Base-by-base conservation (phyloP, 441 rosid species). In the Dalechampia spathulata region DNA sequence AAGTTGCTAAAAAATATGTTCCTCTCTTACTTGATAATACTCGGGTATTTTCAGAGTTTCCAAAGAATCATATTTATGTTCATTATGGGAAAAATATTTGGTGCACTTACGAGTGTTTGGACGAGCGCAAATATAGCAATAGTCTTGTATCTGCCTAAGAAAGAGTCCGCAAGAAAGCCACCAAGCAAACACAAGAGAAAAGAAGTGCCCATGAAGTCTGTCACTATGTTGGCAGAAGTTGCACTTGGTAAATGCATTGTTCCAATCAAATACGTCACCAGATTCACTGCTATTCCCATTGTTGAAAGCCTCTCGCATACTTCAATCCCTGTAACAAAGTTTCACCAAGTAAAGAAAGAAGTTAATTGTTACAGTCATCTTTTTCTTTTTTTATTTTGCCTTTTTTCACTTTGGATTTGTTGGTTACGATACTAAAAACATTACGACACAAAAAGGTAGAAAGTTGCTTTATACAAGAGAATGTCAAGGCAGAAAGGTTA, bases 281-380 rank as follows among this genome's bases (percentile, higher is more conserved):
- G 72, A 72, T 91, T 91, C 34, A 91, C 96, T n/a, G 88, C 88
- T 63, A 91, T 91, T 60, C 95, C 95, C 88, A 91, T 85, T 12
- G 98, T 87, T 48, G 96, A 80, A 37, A 91, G 92, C 78, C 98
- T 83, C 79, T 91, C 98, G 43, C 80, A 75, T 68, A 87, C 30
- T 69, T 90, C 96, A 23, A 85, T 83, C 25, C 87, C 97, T 90
- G 78, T 40, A 17, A 49, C 16, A 19, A 41, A 47, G 34, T 21
- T 30, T 30, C 34, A 8, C 34, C 34, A 30, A 30, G 34, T 3
- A 4, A 30, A 30, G 34, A 30, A 30, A 30, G 4, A n/a, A n/a
- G n/a, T n/a, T n/a, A n/a, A n/a, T n/a, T n/a, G n/a, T n/a, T n/a
- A n/a, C n/a, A n/a, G n/a, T n/a, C n/a, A n/a, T n/a, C n/a, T n/a